Conservation (phyloP, 1,284 basidiomycete genomes). For the Sporisorium scitamineum region DNA sequence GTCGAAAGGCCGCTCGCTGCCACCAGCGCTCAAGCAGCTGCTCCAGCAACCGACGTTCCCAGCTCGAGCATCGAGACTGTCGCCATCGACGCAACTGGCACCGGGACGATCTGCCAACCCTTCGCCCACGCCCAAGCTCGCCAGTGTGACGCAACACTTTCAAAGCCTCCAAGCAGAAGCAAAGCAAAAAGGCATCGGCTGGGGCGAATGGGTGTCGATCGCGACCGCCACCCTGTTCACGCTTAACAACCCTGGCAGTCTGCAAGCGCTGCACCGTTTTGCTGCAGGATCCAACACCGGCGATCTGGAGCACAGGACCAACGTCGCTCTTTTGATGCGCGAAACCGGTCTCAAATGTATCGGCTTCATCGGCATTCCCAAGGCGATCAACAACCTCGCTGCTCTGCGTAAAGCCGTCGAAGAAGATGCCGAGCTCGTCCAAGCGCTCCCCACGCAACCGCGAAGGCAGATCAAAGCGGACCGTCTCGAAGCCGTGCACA, state of each 20-base stretch:
- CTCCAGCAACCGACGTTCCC: constrained; percentile 78
- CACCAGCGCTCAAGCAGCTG: constrained; percentile 77
- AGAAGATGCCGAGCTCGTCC: constrained; percentile 56
- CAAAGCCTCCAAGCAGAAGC: constrained; percentile 76
- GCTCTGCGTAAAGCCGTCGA: constrained; percentile 65
- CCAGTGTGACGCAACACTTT: constrained; percentile 72
- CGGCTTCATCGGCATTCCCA: constrained; percentile 90
- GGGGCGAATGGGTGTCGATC: constrained; percentile 85
- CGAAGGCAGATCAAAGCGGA: constrained; percentile 55
- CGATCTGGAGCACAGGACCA: constrained; percentile 74
- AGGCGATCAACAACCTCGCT: constrained; percentile 71
- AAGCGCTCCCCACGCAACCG: constrained; percentile 56
- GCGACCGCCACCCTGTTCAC: constrained; percentile 87
- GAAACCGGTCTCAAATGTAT: constrained; percentile 93
- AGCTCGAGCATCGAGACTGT: constrained; percentile 73
- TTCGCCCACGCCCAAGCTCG: constrained; percentile 77
- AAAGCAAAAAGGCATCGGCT: constrained; percentile 74
- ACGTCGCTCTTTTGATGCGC: constrained; percentile 82
- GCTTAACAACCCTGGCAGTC: constrained; percentile 81
- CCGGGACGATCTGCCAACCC: constrained; percentile 73
- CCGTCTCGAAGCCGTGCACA: constrained; percentile 39
- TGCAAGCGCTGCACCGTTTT: constrained; percentile 83
- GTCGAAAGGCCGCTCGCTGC: constrained; percentile 63
- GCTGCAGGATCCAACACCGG: constrained; percentile 72
- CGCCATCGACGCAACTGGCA: constrained; percentile 34